phyloP scores from a whole-genome alignment of 495 filamentous ascomycete genomes.

The Xylaria longipes region DNA sequence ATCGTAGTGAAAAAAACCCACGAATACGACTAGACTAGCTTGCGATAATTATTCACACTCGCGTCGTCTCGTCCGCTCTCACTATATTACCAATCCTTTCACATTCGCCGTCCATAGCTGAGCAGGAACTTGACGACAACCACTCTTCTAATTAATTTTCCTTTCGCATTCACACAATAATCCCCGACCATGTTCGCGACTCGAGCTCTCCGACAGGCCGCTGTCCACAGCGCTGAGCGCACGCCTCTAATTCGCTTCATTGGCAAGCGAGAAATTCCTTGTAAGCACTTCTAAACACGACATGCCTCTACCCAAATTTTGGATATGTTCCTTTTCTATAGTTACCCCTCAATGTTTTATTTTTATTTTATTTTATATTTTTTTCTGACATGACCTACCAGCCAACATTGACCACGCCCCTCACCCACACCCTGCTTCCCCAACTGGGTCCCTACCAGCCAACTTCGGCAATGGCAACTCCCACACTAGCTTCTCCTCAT shows the following conservation, averaged over 20 bases:
- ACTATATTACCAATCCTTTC: conserved; percentile 6
- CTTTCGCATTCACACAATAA: not conserved
- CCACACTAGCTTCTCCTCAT: conserved; percentile 82
- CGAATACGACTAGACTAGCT: conserved; percentile 5
- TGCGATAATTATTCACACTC: conserved; percentile 23
- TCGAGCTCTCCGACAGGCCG: conserved; percentile 68
- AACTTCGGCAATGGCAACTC: conserved; percentile 67
- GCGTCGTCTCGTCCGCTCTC: not conserved
- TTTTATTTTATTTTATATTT: not conserved
- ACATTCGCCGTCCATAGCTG: not conserved
- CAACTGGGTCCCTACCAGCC: conserved; percentile 50
- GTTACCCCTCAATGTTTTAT: too few relatives aligned
- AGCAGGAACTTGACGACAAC: not conserved
- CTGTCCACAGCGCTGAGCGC: conserved; percentile 62
- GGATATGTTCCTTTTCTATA: not conserved
- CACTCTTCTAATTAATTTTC: not conserved
- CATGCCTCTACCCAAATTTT: conserved; percentile 1
- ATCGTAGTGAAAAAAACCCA: not conserved
- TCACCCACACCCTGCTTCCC: conserved; percentile 58
- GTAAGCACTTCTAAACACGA: conserved; percentile 58
- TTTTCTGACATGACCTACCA: conserved; percentile 42
- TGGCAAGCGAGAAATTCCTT: conserved; percentile 81
- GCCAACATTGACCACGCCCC: conserved; percentile 74
- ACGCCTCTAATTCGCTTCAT: conserved; percentile 90
- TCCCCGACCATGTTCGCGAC: conserved; percentile 66